Conservation (phyloP, 495 filamentous ascomycete genomes). For the Pyrenula massariospora region DNA sequence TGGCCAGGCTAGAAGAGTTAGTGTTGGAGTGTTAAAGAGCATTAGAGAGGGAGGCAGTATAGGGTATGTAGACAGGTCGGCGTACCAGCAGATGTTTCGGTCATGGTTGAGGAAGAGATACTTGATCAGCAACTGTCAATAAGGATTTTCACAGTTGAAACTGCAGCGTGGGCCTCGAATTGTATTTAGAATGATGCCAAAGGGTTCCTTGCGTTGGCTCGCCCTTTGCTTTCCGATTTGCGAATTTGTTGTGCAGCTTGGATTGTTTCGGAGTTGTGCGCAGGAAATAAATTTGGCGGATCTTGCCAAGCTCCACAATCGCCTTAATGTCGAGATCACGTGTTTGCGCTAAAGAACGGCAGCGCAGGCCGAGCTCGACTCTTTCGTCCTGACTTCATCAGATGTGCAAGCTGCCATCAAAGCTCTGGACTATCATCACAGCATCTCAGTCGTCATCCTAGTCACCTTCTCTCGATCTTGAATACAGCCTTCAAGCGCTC, state of each 20-base stretch:
- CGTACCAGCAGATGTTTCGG: no score
- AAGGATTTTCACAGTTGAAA: no score
- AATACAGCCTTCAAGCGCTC: no score
- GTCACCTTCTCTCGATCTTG: no score
- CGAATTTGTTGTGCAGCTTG: not conserved
- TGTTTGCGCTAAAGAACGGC: not conserved
- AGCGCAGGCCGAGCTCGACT: slow-evolving; percentile 12
- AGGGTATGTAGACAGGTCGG: no score
- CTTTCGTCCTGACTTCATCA: not conserved
- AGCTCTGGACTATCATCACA: not conserved
- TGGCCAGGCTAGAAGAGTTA: slow-evolving; percentile 58
- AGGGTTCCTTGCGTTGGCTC: slow-evolving; percentile 56
- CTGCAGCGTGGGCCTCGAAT: no score
- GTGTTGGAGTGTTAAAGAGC: not conserved
- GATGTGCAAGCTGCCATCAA: not conserved
- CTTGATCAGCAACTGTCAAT: no score
- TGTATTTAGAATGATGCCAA: slow-evolving; percentile 4
- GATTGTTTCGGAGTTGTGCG: slow-evolving; percentile 5
- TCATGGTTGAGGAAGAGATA: no score
- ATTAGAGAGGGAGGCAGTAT: no score
- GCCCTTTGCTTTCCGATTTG: slow-evolving; percentile 28
- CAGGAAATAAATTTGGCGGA: slow-evolving; percentile 2
- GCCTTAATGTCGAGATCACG: not conserved
- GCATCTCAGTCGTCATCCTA: no score
- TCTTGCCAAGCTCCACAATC: not conserved